Evolutionary conservation across 768 basidiomycete species (phyloP).

Genomic region (Mycena polygramma): DNA sequence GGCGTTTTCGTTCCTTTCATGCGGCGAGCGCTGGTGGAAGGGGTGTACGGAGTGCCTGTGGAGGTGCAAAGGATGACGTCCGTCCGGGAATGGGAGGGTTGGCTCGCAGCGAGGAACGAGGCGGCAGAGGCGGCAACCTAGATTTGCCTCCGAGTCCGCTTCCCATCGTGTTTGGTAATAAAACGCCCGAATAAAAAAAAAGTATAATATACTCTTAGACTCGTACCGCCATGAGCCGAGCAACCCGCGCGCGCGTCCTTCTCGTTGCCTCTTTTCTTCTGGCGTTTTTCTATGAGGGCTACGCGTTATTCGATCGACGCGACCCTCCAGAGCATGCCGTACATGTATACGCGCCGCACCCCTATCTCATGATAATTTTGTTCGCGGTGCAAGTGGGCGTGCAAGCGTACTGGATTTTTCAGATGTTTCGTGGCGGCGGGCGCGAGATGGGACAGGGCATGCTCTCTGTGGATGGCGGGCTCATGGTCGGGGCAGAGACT

Average conservation of each 20-base stretch:
- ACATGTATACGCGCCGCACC: slow-evolving; percentile 28
- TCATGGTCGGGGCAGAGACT: neutral
- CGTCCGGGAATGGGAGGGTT: slow-evolving; percentile 52
- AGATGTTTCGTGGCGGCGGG: slow-evolving; percentile 7
- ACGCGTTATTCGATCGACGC: neutral
- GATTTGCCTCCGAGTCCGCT: neutral
- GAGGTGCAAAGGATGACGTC: slow-evolving; percentile 37
- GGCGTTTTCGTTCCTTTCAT: slow-evolving; percentile 78
- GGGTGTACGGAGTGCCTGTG: slow-evolving; percentile 70
- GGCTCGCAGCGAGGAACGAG: slow-evolving; percentile 27
- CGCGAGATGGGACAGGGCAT: slow-evolving; percentile 1
- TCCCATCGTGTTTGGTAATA: neutral
- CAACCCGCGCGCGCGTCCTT: slow-evolving; percentile 23
- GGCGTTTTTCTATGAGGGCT: neutral
- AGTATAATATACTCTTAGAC: neutral
- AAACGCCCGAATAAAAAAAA: neutral
- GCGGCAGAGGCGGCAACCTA: neutral
- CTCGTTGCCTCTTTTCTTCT: slow-evolving; percentile 2
- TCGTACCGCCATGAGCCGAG: slow-evolving; percentile 19
- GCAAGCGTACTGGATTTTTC: slow-evolving; percentile 28
- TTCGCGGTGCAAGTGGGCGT: slow-evolving; percentile 23
- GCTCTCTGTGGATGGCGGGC: slow-evolving; percentile 1
- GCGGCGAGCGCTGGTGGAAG: slow-evolving; percentile 76
- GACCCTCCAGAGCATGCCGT: neutral
- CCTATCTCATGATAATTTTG: slow-evolving; percentile 24